Percentiles rank a stretch among this genome's conserved stretches.
Conservation (phyloP, 768 basidiomycete species). For the Lentinus tigrinus region DNA sequence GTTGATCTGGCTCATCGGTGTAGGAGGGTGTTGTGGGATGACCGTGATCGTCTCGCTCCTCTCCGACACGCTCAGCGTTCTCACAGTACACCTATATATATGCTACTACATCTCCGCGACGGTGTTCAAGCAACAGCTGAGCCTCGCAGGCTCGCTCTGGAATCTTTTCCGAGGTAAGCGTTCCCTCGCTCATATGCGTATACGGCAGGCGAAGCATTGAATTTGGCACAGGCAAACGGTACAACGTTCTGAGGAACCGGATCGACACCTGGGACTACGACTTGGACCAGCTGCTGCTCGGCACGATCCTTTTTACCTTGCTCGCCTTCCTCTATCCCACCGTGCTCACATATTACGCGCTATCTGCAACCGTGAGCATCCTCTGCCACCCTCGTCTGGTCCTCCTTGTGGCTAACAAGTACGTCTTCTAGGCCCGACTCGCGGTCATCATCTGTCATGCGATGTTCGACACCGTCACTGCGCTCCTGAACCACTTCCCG, state of each 20-base stretch:
- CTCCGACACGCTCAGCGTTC: conserved; percentile 61
- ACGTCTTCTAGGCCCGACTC: conserved; percentile 48
- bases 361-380: conserved; percentile 76
- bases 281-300: conserved; percentile 91
- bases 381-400: not conserved
- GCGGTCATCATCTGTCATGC: conserved; percentile 60
- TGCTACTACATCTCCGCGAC: conserved; percentile 63
- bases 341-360: conserved; percentile 77
- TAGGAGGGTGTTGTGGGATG: conserved; percentile 42
- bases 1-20: conserved; percentile 29
- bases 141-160: conserved; percentile 68
- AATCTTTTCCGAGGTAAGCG: conserved; percentile 83
- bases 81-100: conserved; percentile 71
- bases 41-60: conserved; percentile 67
- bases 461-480: conserved; percentile 59
- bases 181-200: no score
- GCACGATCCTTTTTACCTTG: conserved; percentile 85
- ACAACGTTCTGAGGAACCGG: conserved; percentile 83
- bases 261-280: conserved; percentile 90
- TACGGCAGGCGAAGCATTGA: no score
- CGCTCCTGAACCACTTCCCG: conserved; percentile 90
- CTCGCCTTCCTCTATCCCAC: conserved; percentile 84
- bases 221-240: conserved; percentile 72
- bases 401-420: not conserved
- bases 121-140: conserved; percentile 62